Evolutionary conservation across 2,329 filamentous ascomycete species (phyloP), one percentile per base, ranked within the genome.

Genomic region (Ramularia collo-cygni): DNA sequence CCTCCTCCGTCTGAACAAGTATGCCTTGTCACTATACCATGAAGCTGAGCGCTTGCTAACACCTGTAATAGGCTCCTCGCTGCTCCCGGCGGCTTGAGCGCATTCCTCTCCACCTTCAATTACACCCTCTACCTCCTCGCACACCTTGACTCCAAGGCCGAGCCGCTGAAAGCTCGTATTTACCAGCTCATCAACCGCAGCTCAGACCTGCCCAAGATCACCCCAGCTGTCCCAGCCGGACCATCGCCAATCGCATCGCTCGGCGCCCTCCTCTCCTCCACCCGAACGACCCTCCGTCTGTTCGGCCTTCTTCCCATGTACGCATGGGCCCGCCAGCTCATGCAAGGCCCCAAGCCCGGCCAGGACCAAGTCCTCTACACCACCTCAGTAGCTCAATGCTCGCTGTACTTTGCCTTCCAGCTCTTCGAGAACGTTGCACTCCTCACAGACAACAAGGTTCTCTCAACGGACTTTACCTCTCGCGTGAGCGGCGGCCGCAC

Each of bases 31-130:
- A 14, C 14, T 43, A 3, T 2, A n/a, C 17, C 35, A 2, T 16
- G 21, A 15, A 24, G 9, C 8, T 17, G 9, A 8, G 18, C 18
- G 30, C 13, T 26, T n/a, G 29, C 40, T 37, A 35, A 34, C 16
- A 35, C 26, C 33, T 21, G 16, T 35, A 31, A 41, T 38, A 69
- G 66, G 55, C 54, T 68, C 17, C 58, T 69, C 35, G 63, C 64
- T 41, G 60, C 57, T 31, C 66, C 66, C 14, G 66, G 66, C 54
- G 66, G 66, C 31, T 59, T 68, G 48, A 62, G 58, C 46, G 52
- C 65, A 15, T 65, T 66, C 58, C 65, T 69, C 51, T 67, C 65
- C 35, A 68, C 66, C 33, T 61, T 68, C 57, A 69, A 68, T 55
- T 37, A 37, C 15, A 28, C 35, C 2, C 35, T 27, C 10, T 37